These are phyloP conservation scores for Vanderwaltozyma verrucispora DNA, from an alignment of 805 yeast species.

Conservation along the genomic window DNA sequence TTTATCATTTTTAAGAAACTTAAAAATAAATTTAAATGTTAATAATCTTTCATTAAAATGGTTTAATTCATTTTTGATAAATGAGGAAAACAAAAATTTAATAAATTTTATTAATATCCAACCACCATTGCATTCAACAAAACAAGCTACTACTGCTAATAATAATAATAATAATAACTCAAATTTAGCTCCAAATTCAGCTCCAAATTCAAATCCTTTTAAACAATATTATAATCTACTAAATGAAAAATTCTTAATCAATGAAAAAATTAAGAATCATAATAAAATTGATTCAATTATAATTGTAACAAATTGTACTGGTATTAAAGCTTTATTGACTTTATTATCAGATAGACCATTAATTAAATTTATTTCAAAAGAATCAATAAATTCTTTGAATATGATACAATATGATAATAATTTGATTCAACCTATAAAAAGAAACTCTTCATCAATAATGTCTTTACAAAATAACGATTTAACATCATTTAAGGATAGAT, in stretches of 20 bases:
- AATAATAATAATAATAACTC: no score
- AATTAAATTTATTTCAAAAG: conserved; percentile 21
- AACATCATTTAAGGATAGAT: conserved; percentile 27
- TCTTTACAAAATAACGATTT: conserved; percentile 22
- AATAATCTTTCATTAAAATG: conserved; percentile 24
- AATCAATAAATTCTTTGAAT: conserved; percentile 21
- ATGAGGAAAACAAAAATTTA: conserved; percentile 9
- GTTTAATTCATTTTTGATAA: conserved; percentile 22
- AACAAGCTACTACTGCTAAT: no score
- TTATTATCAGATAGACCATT: conserved; percentile 27
- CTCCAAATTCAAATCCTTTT: conserved; percentile 16
- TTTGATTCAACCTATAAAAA: conserved; percentile 6
- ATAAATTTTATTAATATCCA: conserved; percentile 15
- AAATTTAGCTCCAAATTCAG: no score
- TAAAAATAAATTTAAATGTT: conserved; percentile 13
- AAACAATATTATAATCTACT: conserved; percentile 25
- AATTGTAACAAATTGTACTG: conserved; percentile 26
- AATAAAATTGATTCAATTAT: conserved; percentile 16
- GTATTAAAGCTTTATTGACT: conserved; percentile 27
- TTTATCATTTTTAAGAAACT: no score
- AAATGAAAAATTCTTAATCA: conserved; percentile 12
- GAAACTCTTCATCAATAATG: conserved; percentile 25
- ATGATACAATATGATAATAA: conserved; percentile 11
- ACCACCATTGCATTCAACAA: conserved; percentile 1
- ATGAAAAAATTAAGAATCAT: background rate